phyloP scores from a whole-genome alignment of 1,284 basidiomycete genomes.

The Fistulinella cinereoalba region DNA sequence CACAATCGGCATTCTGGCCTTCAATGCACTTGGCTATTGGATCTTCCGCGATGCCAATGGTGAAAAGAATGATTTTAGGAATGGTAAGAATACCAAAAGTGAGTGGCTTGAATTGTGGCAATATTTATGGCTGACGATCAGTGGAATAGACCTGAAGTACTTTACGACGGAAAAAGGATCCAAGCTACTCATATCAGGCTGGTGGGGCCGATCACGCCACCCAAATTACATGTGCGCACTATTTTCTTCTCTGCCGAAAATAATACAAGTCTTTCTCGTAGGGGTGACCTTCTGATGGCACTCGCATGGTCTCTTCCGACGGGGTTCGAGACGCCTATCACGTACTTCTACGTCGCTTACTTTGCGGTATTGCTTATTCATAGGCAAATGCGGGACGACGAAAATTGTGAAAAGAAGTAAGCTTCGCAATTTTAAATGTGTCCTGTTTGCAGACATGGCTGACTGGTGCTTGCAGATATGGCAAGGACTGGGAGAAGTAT shows the following conservation, averaged over 20 bases:
- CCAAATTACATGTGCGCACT: constrained; percentile 83
- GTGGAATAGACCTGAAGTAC: constrained; percentile 63
- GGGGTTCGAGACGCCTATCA: constrained; percentile 87
- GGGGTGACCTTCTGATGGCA: constrained; percentile 89
- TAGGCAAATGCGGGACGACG: constrained; percentile 89
- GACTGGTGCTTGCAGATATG: constrained; percentile 49
- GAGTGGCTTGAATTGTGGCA: constrained; percentile 1
- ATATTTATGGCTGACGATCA: constrained; percentile 3
- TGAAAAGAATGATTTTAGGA: constrained; percentile 96
- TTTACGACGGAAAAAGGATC: constrained; percentile 86
- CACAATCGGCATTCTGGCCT: constrained; percentile 59
- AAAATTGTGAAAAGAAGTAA: constrained; percentile 86
- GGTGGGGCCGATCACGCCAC: constrained; percentile 96
- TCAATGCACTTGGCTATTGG: constrained; percentile 82
- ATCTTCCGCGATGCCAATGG: constrained; percentile 89
- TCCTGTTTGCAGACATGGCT: background rate
- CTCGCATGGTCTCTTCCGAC: constrained; percentile 93
- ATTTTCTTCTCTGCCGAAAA: background rate
- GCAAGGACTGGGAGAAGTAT: constrained; percentile 89
- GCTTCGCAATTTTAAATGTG: constrained; percentile 15
- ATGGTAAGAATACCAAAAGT: constrained; percentile 93
- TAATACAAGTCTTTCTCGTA: too few relatives aligned
- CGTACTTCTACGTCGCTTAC: constrained; percentile 94
- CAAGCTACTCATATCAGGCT: constrained; percentile 90
- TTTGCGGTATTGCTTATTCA: constrained; percentile 91